Evolutionary conservation across 176 grass and related monocot genomes (phyloP).

Genomic region (Paspalum vaginatum): DNA sequence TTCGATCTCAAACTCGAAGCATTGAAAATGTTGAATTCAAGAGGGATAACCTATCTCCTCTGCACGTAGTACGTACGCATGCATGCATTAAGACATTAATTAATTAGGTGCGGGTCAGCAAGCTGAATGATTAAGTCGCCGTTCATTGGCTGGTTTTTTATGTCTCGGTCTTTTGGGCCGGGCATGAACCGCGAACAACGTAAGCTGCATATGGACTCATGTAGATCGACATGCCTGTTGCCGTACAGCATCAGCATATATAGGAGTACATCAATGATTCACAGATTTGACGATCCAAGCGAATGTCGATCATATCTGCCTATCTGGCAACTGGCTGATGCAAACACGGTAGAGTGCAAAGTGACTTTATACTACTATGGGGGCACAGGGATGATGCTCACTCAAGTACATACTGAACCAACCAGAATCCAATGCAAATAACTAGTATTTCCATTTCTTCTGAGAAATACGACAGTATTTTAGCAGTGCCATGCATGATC

Average conservation of each 20-base stretch:
- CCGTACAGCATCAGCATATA: neutral
- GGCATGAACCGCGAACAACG: neutral
- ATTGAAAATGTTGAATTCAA: no score
- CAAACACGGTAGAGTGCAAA: neutral
- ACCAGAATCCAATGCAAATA: neutral
- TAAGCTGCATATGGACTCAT: neutral
- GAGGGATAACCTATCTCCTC: no score
- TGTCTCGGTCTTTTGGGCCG: no score
- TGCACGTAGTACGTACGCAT: no score
- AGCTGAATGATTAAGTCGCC: no score
- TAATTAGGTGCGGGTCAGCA: no score
- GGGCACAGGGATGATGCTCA: neutral
- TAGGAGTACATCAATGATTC: neutral
- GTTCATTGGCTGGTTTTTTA: neutral
- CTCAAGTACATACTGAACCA: no score
- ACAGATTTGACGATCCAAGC: neutral
- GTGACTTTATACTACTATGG: neutral
- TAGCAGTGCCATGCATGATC: slow-evolving; percentile 17
- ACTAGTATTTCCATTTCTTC: neutral
- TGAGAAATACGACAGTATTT: neutral
- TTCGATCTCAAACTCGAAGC: no score
- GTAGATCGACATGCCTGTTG: neutral
- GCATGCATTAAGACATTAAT: no score
- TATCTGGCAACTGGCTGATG: neutral
- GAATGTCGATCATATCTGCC: neutral